Evolutionary conservation across 345 rosid species (phyloP).

Genomic region (Litchi chinensis): DNA sequence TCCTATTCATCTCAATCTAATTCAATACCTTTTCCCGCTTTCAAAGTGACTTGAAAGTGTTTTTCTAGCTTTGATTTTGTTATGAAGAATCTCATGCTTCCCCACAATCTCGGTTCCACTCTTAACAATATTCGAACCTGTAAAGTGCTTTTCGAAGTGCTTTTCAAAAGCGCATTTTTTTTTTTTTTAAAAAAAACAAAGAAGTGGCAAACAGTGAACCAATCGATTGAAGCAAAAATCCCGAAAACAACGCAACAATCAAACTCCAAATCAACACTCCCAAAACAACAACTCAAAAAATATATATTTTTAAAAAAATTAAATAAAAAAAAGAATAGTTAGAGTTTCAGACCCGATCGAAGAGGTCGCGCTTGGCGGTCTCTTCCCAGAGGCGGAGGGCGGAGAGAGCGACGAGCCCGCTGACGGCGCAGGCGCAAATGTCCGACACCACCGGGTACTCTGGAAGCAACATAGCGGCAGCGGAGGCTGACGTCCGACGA

Average conservation of each 20-base stretch:
- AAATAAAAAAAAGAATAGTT: background rate
- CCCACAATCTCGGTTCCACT: too few species aligned
- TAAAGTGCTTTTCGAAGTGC: too few species aligned
- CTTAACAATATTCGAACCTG: too few species aligned
- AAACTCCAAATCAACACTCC: background rate
- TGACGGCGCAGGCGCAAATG: slow-evolving; percentile 46
- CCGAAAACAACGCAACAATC: background rate
- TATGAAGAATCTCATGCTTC: too few species aligned
- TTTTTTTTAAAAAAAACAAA: too few species aligned
- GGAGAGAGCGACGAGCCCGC: slow-evolving; percentile 45
- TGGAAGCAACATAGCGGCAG: slow-evolving; percentile 45
- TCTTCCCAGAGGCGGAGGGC: slow-evolving; percentile 61
- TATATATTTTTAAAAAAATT: background rate
- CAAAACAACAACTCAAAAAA: too few species aligned
- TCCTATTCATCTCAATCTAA: too few species aligned
- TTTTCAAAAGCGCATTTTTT: too few species aligned
- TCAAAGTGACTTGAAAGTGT: too few species aligned
- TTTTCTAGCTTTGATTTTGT: too few species aligned
- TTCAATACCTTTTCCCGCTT: too few species aligned
- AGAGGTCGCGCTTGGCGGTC: slow-evolving; percentile 61
- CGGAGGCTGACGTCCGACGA: slow-evolving; percentile 20
- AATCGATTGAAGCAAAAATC: background rate
- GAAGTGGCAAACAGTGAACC: background rate
- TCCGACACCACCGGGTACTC: slow-evolving; percentile 57
- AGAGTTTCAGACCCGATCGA: slow-evolving; percentile 53